Percentiles rank a stretch among this genome's conserved stretches.
Conservation (phyloP, 1,284 basidiomycete species). For the Trichosporon sp. region DNA sequence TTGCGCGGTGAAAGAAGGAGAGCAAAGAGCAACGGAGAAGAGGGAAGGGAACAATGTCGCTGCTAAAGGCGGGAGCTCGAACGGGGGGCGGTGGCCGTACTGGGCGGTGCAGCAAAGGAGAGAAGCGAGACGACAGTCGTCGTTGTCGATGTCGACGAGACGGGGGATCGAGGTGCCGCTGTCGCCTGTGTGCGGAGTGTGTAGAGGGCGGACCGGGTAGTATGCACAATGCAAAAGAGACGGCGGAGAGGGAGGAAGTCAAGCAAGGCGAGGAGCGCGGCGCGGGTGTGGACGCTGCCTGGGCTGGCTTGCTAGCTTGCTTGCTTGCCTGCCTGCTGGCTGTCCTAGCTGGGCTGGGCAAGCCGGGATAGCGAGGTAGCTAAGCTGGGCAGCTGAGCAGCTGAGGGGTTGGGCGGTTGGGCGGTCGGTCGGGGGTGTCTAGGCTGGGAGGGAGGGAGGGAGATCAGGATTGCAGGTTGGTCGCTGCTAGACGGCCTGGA, state of each 20-base stretch:
- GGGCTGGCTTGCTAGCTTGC: not conserved
- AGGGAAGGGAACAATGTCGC: not conserved
- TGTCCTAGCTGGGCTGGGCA: not conserved
- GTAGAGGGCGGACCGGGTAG: not conserved
- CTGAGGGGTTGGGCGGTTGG: not conserved
- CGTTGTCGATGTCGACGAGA: not conserved
- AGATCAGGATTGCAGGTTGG: not conserved
- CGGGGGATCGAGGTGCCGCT: not conserved
- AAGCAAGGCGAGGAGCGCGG: too few species aligned
- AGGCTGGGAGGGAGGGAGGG: too few species aligned
- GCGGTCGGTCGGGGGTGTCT: not conserved
- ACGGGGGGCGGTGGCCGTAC: not conserved
- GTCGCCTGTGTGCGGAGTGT: not conserved
- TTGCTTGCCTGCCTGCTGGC: not conserved
- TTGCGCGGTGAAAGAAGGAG: not conserved
- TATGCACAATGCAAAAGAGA: not conserved
- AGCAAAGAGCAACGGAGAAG: not conserved
- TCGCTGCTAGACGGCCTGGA: not conserved
- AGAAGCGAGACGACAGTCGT: not conserved
- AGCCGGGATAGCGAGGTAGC: too few species aligned
- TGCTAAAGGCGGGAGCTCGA: too few species aligned
- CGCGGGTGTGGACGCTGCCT: not conserved
- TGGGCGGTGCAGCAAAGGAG: not conserved
- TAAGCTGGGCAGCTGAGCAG: too few species aligned
- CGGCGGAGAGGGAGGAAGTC: not conserved